A percentile compares a stretch with the other conserved stretches of the same genome.
Evolutionary conservation across 257 asterid species (phyloP).

Genomic region (Haberlea rhodopensis): DNA sequence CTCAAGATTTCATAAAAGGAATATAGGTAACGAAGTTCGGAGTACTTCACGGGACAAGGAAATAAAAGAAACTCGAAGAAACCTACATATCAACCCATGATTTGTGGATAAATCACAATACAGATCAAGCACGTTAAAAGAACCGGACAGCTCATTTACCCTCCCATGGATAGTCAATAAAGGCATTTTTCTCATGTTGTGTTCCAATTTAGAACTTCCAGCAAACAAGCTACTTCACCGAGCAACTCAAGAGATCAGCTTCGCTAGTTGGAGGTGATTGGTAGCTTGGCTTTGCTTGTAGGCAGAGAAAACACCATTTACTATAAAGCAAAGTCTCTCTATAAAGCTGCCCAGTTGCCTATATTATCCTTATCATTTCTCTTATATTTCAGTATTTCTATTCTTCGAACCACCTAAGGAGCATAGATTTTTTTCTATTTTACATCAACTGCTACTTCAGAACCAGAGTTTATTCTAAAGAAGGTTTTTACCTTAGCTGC

Average conservation of each 20-base stretch:
- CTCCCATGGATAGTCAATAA: background rate
- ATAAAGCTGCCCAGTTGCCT: too few relatives aligned
- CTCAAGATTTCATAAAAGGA: background rate
- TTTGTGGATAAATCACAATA: background rate
- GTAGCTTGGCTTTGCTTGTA: too few relatives aligned
- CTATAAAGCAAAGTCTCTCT: too few relatives aligned
- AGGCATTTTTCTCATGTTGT: background rate
- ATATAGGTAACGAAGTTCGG: too few relatives aligned
- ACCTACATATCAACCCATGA: background rate
- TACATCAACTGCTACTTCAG: background rate
- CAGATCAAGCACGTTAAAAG: background rate
- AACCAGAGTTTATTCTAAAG: background rate
- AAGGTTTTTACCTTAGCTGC: conserved; percentile 35
- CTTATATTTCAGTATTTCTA: too few relatives aligned
- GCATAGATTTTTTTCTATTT: too few relatives aligned
- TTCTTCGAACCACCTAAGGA: too few relatives aligned
- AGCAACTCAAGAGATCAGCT: background rate
- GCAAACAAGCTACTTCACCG: background rate
- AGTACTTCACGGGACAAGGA: background rate
- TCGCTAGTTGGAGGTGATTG: background rate
- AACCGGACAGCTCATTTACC: background rate
- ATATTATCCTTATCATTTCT: too few relatives aligned
- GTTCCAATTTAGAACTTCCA: background rate
- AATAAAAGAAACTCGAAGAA: too few relatives aligned
- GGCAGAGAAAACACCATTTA: too few relatives aligned